Evolutionary conservation across 1,139 yeast genomes (phyloP), one percentile per base, ranked within the genome.

Genomic region (Yamadazyma spencermartinsiae): DNA sequence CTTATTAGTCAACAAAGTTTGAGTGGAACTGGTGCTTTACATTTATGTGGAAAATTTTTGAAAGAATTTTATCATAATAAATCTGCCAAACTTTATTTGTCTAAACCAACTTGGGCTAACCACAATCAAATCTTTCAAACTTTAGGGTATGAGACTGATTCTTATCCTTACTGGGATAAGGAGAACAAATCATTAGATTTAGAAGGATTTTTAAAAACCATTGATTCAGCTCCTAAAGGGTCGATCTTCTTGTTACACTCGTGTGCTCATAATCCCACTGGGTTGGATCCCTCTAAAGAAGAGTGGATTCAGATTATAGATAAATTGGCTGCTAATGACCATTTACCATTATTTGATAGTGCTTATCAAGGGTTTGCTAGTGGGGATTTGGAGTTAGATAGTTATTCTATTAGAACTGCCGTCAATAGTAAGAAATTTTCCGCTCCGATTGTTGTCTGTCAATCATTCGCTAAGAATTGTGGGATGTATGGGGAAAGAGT

Each of bases 401-500:
- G 96, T 13, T 87, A 76, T 68, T 90, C 97, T 12, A 82, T 92
- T 36, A 80, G 96, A 56, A 72, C 79, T 57, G 96, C 95, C 50
- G 79, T 87, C 40, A 75, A 81, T 51, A 70, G 73, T 42, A 51
- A 53, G 44, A 50, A 44, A 37, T 55, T 69, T 42, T 41, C 52
- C 15, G 50, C 67, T 13, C 92, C 92, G 35, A 67, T 83, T 38
- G 50, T 84, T 21, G 77, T 92, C 43, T 86, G 96, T 65, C 98
- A 92, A 70, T 88, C 97, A n/a, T 92, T 92, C 65, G 96, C 98
- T 40, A 92, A 92, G 67, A 92, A 92, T 68, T 85, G 86, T 63
- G 98, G 98, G 50, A 85, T 92, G 81, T 92, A 92, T 61, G 98
- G 98, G 60, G 98, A 92, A 71, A 85, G 98, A 70, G 90, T 84